A percentile compares a stretch with the other conserved stretches of the same genome.
Evolutionary conservation across 441 rosid species (phyloP).

Genomic region (Euphorbia corollata): DNA sequence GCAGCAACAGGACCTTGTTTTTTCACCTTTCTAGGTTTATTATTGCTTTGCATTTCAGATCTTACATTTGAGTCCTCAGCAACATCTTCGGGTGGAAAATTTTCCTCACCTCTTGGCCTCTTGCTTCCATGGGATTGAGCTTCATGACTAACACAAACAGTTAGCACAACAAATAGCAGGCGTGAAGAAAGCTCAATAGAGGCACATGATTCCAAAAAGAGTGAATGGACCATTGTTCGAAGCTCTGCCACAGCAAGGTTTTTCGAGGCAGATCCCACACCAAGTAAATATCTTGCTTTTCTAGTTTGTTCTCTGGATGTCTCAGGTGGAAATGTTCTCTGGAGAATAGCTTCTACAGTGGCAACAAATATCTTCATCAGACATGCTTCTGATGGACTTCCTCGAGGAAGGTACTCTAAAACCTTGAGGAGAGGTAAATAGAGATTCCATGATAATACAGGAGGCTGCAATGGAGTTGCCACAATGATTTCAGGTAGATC

Average conservation of each 20-base stretch:
- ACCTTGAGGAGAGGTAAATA: slow-evolving; percentile 97
- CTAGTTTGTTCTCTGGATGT: slow-evolving; percentile 46
- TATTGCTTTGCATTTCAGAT: slow-evolving; percentile 36
- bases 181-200: slow-evolving; percentile 94
- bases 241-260: slow-evolving; percentile 97
- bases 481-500: slow-evolving; percentile 98
- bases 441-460: slow-evolving; percentile 88
- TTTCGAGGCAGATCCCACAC: slow-evolving; percentile 66
- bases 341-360: slow-evolving; percentile 86
- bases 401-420: slow-evolving; percentile 96
- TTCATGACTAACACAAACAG: slow-evolving; percentile 96
- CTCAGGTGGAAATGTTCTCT: slow-evolving; percentile 78
- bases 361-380: slow-evolving; percentile 96
- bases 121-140: slow-evolving; percentile 80
- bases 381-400: slow-evolving; percentile 99
- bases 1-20: slow-evolving; percentile 96
- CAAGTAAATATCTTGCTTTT: slow-evolving; percentile 45
- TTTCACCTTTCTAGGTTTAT: slow-evolving; percentile 46
- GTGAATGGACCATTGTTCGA: slow-evolving; percentile 98
- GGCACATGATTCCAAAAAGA: slow-evolving; percentile 87
- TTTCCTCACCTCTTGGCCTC: slow-evolving; percentile 60
- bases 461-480: slow-evolving; percentile 93
- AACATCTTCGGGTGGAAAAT: slow-evolving; percentile 32
- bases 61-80: slow-evolving; percentile 30
- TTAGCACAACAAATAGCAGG: slow-evolving; percentile 84